These are phyloP conservation scores for Alisma plantagoaquatica DNA, from an alignment of 106 monocot genomes.

Conservation along the genomic window DNA sequence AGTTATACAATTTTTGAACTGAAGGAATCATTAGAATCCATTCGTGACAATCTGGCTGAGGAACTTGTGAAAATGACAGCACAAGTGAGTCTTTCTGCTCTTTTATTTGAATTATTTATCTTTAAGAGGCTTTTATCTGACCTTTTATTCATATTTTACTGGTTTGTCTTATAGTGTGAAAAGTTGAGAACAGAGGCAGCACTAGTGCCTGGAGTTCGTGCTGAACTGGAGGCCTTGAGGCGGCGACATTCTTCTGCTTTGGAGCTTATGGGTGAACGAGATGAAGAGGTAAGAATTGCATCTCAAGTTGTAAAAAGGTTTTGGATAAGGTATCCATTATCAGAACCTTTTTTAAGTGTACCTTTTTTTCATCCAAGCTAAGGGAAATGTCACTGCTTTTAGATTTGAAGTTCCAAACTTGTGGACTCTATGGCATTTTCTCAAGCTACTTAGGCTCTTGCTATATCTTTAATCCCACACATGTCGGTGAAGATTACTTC, in stretches of 20 bases:
- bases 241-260: slow-evolving; percentile 84
- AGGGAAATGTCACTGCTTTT: background rate
- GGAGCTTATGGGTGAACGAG: slow-evolving; percentile 99
- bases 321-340: background rate
- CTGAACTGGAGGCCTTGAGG: slow-evolving; percentile 89
- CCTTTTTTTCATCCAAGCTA: background rate
- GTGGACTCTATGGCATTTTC: no score
- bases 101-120: background rate
- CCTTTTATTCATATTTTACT: background rate
- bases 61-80: slow-evolving; percentile 94
- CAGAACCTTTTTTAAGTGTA: no score
- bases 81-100: slow-evolving; percentile 33
- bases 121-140: background rate
- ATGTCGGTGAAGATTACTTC: no score
- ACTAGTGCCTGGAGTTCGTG: slow-evolving; percentile 64
- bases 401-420: no score
- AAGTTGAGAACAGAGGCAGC: slow-evolving; percentile 59
- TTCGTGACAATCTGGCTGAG: slow-evolving; percentile 86
- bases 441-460: no score
- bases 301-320: slow-evolving; percentile 9
- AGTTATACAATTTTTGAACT: no score
- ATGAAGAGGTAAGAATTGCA: slow-evolving; percentile 68
- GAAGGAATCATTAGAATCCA: slow-evolving; percentile 83
- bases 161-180: slow-evolving; percentile 56
- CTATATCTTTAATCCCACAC: no score